Evolutionary conservation across 192 early-diverging fungal genomes (phyloP), one percentile per base, ranked within the genome.

Genomic region (Umbelopsis sp.): DNA sequence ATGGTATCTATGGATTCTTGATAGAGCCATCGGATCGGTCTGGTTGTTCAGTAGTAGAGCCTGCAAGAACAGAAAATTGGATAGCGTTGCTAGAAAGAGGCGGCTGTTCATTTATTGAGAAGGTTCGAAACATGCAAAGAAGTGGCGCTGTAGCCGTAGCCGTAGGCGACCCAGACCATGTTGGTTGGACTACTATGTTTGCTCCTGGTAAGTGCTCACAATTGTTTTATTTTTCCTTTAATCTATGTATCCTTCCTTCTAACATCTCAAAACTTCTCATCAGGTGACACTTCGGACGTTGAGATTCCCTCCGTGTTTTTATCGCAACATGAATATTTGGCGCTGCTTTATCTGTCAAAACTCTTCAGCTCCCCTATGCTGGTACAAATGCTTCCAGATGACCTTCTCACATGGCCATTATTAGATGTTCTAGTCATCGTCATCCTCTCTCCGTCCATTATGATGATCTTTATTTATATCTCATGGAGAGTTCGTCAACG

Each of bases 31-130:
- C 38, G 2, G 88, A 91, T 66, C 70, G 82, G 38, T 80, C 84
- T 29, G 92, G 90, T 16, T 93, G 95, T 67, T 76, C 71, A 14
- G 68, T 66, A 9, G 80, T 85, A 2, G 66, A 74, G 29, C 81
- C 69, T 24, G 65, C 83, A 36, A 76, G 84, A n/a, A 16, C 45
- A 21, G 69, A 76, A 29, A 70, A 85, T 75, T 96, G 91, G 91
- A 88, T 96, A n/a, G 91, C 93, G 11, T 82, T 98, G 2, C 91
- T 97, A 3, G 87, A 92, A 69, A 89, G 97, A 59, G 97, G 96
- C 52, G 83, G 85, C 22, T 98, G 97, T 76, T 83, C 90, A 0
- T 98, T 98, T 73, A 85, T 92, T 43, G 91, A 94, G 8, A 98
- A 98, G 79, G 91, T 98, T 11, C 84, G 94, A 44, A 88, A 90